Evolutionary conservation across 129 eudicot species (phyloP).

Genomic region (Chrysanthemum makinoi): DNA sequence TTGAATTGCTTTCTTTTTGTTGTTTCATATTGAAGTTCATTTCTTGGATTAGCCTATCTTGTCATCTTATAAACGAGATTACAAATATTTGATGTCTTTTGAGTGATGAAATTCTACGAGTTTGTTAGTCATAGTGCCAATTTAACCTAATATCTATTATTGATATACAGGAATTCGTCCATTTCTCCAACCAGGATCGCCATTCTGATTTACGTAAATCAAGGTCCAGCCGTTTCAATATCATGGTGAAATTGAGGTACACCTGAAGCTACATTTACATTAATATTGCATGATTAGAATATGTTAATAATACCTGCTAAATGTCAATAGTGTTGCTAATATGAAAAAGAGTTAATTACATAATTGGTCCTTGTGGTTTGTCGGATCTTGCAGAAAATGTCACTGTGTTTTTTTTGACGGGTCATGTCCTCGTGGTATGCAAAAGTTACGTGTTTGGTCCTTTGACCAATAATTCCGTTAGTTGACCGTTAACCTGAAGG

Average conservation of each 20-base stretch:
- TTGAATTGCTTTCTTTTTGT: slow-evolving; percentile 2
- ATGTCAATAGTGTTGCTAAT: too few species aligned
- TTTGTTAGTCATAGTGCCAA: slow-evolving; percentile 8
- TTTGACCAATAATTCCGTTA: too few species aligned
- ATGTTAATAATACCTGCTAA: background rate
- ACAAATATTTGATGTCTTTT: background rate
- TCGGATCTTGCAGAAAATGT: too few species aligned
- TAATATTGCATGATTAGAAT: slow-evolving; percentile 12
- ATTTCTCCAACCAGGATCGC: slow-evolving; percentile 31
- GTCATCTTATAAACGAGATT: background rate
- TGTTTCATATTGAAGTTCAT: slow-evolving; percentile 1
- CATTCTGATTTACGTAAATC: slow-evolving; percentile 38
- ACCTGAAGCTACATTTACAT: slow-evolving; percentile 6
- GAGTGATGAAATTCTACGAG: slow-evolving; percentile 13
- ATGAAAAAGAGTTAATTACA: too few species aligned
- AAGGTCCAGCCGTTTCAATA: slow-evolving; percentile 34
- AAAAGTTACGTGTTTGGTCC: too few species aligned
- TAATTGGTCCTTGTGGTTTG: too few species aligned
- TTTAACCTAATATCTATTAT: slow-evolving; percentile 19
- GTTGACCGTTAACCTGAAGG: too few species aligned
- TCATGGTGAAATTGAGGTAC: slow-evolving; percentile 77
- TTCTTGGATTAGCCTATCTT: background rate
- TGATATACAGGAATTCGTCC: too few species aligned
- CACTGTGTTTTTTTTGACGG: too few species aligned
- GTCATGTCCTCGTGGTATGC: too few species aligned